Base-by-base conservation (phyloP, 345 rosid species). In the Eucalyptus curtisii region DNA sequence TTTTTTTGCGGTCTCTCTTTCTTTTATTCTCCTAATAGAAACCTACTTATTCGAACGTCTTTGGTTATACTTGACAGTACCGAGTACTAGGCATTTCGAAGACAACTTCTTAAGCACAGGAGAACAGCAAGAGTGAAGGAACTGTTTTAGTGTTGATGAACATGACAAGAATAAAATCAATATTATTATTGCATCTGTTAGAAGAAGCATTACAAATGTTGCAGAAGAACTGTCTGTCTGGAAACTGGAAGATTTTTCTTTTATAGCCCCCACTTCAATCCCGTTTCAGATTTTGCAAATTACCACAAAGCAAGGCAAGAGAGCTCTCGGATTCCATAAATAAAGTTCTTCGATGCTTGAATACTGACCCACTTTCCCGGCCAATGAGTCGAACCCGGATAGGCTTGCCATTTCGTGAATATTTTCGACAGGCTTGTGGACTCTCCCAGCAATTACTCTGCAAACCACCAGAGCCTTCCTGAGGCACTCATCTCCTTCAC, bases 271-370 rank as follows among this genome's bases (percentile, higher is more conserved):
- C 22, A 14, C 49, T 25, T 57, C 80, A 59, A 59, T 53, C 86
- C 12, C 3, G 14, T 31, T 71, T 91, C 93, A 91, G 27, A 92
- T 86, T 86, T 88, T 92, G 90, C 93, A 95, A 57, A 94, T 90
- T 11, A 94, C 93, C 52, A 95, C 96, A 90, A 96, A 97, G 90
- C 99, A 95, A 90, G 97, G 97, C 40, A 97, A 92, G 66, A 97
- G 93, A 91, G 97, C 97, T 88, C 89, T 93, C 64, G 93, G 94
- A 91, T 91, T 92, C 76, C 94, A 89, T 10, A 92, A 33, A 89
- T 90, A 95, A 16, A 97, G 94, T 79, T 97, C 98, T 49, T 95
- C 96, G 87, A 93, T 88, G 22, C 88, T 90, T 1, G 89, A 88
- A 86, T 64, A 33, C 17, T 86, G 88, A 76, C 91, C 95, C 88